A percentile compares a stretch with the other conserved stretches of the same genome.
Evolutionary conservation across 2,329 filamentous ascomycete genomes (phyloP).

Genomic region (Colletotrichum tamarilloi): DNA sequence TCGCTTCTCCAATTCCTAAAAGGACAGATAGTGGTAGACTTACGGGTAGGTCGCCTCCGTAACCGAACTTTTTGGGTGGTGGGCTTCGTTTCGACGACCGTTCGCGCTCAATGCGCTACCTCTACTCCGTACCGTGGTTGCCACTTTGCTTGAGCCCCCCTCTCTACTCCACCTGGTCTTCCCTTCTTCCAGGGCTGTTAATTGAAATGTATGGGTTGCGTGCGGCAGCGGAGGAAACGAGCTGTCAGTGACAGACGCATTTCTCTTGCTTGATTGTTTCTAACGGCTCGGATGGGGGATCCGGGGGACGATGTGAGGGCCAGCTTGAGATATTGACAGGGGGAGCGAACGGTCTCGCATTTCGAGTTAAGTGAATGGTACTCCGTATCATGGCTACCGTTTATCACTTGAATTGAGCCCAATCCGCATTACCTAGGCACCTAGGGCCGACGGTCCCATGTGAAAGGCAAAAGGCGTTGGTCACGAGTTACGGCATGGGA

Average conservation of each 20-base stretch:
- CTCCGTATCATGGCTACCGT: no score
- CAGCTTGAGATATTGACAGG: not conserved
- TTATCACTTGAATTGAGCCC: no score
- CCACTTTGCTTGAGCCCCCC: not conserved
- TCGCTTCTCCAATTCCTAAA: not conserved
- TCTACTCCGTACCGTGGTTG: constrained; percentile 6
- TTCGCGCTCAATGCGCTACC: constrained; percentile 21
- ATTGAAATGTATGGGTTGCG: not conserved
- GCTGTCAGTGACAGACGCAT: constrained; percentile 1
- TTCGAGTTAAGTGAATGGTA: no score
- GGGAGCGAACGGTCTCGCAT: not conserved
- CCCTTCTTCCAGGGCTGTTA: not conserved
- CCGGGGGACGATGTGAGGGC: not conserved
- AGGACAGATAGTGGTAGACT: constrained; percentile 14
- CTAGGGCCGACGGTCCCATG: not conserved
- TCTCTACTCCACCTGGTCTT: not conserved
- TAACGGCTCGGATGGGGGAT: not conserved
- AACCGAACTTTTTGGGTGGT: not conserved
- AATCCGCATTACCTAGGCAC: not conserved
- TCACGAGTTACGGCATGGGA: constrained; percentile 8
- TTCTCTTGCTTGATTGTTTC: not conserved
- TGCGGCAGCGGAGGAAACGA: constrained; percentile 5
- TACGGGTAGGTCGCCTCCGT: no score
- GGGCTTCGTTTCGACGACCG: constrained; percentile 32
- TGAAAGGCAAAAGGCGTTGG: not conserved